A percentile compares a stretch with the other conserved stretches of the same genome.
Evolutionary conservation across 306 rosid genomes (phyloP).

Genomic region (Glycyrrhiza uralensis): DNA sequence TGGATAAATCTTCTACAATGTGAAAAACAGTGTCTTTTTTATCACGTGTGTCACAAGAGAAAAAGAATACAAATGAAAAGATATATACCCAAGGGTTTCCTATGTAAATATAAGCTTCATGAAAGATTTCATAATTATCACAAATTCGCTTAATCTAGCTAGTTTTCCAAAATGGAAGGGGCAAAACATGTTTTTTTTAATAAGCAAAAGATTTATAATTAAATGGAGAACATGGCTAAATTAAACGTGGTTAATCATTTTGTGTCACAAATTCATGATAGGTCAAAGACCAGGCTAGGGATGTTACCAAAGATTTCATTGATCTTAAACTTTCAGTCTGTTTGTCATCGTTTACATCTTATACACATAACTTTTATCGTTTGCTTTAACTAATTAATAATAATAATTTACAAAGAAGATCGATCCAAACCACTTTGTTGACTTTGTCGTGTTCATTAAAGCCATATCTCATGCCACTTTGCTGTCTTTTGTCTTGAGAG

Average conservation of each 20-base stretch:
- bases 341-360: constrained; percentile 1
- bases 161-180: too few species aligned
- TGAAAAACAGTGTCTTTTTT: too few species aligned
- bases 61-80: too few species aligned
- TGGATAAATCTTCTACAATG: too few species aligned
- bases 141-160: too few species aligned
- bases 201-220: too few species aligned
- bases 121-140: too few species aligned
- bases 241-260: neutral
- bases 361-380: constrained; percentile 3
- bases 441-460: constrained; percentile 30
- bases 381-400: constrained; percentile 2
- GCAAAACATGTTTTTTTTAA: too few species aligned
- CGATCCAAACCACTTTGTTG: constrained; percentile 11
- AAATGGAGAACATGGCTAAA: too few species aligned
- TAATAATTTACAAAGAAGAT: constrained; percentile 7
- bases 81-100: too few species aligned
- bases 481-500: constrained; percentile 30
- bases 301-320: constrained; percentile 35
- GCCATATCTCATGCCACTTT: constrained; percentile 34
- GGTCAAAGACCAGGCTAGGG: constrained; percentile 32
- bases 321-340: constrained; percentile 41
- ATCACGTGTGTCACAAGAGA: too few species aligned
- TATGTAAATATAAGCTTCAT: too few species aligned
- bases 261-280: constrained; percentile 26